Conservation (phyloP, 768 basidiomycete species). For the Tylopilus balloui region DNA sequence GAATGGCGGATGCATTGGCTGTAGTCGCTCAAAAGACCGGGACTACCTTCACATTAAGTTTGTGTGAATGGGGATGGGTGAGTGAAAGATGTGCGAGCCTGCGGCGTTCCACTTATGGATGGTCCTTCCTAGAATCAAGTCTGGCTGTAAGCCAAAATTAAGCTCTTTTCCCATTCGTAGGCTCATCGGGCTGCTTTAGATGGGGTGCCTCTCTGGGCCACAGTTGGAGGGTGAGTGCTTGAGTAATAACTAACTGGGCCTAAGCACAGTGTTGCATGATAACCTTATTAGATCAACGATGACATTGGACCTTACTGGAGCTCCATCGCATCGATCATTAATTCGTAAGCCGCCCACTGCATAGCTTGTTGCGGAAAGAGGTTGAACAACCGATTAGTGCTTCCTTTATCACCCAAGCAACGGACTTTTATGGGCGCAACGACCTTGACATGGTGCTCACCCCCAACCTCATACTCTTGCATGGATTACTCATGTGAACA, state of each 20-base stretch:
- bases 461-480: not conserved
- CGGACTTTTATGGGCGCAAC: conserved; percentile 61
- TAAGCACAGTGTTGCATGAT: not conserved
- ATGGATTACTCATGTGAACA: conserved; percentile 19
- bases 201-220: conserved; percentile 32
- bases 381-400: conserved; percentile 37
- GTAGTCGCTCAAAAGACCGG: conserved; percentile 42
- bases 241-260: conserved; percentile 5
- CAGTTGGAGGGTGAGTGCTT: conserved; percentile 42
- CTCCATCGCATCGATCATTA: conserved; percentile 50
- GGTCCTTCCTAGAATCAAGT: conserved; percentile 49
- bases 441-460: conserved; percentile 57
- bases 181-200: conserved; percentile 23
- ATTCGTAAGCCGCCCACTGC: conserved; percentile 35
- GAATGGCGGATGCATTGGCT: conserved; percentile 56
- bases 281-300: conserved; percentile 9
- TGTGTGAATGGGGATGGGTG: conserved; percentile 68
- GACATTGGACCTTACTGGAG: conserved; percentile 42
- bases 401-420: conserved; percentile 58
- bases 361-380: not conserved
- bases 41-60: conserved; percentile 53
- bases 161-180: conserved; percentile 3
- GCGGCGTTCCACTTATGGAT: not conserved
- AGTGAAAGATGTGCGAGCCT: conserved; percentile 16
- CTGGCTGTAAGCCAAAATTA: conserved; percentile 51